Evolutionary conservation across 1,139 yeast species (phyloP).

Genomic region (Taphrina deformans): DNA sequence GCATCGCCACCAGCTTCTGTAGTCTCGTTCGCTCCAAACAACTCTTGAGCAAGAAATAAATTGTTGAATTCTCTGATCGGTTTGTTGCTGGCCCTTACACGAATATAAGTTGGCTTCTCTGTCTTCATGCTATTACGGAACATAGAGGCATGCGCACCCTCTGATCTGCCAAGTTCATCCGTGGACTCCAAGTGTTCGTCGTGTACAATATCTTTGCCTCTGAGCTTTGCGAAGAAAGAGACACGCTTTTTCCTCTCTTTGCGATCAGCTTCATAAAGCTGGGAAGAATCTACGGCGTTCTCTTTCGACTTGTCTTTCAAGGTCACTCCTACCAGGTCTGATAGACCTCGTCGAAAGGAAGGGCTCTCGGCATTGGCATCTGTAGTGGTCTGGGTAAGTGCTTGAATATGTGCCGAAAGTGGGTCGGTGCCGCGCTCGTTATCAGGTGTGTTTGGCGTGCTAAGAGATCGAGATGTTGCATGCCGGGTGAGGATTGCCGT

Average conservation of each 20-base stretch:
- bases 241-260: conserved; percentile 29
- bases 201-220: conserved; percentile 13
- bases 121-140: conserved; percentile 42
- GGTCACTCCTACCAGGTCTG: conserved; percentile 5
- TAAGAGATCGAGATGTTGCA: neutral
- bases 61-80: conserved; percentile 51
- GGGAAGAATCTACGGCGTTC: neutral
- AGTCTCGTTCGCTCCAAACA: conserved; percentile 41
- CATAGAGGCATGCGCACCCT: conserved; percentile 47
- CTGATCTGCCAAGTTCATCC: conserved; percentile 40
- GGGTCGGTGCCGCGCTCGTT: conserved; percentile 26
- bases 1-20: conserved; percentile 1
- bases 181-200: conserved; percentile 10
- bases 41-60: conserved; percentile 78
- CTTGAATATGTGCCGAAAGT: conserved; percentile 26
- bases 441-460: conserved; percentile 14
- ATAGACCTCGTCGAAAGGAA: conserved; percentile 11
- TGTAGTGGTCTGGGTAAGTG: conserved; percentile 3
- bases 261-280: conserved; percentile 1
- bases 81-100: conserved; percentile 46
- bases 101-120: conserved; percentile 46
- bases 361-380: conserved; percentile 15
- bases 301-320: neutral
- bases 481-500: neutral
- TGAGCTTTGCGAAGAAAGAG: conserved; percentile 28